Evolutionary conservation across 768 basidiomycete genomes (phyloP), one percentile per base, ranked within the genome.

Genomic region (Boletus pseudo-olivaceus): DNA sequence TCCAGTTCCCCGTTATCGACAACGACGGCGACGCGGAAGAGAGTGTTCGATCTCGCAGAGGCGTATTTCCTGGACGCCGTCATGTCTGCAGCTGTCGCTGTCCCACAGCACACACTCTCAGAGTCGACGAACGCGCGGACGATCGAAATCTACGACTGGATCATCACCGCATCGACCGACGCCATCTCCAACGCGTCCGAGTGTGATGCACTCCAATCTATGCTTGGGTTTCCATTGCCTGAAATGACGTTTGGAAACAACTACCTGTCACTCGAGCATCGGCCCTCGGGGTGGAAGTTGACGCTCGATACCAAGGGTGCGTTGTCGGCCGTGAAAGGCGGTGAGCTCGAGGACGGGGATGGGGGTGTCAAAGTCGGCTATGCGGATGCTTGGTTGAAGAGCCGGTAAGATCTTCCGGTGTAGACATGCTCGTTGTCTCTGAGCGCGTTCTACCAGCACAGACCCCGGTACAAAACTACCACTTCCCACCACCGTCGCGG

Each of bases 201-300:
- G 61, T 84, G 82, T 57, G 89, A 95, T 66, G 76, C 76, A 1
- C 72, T 92, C 43, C 86, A 89, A 47, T 73, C 80, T 7, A 60
- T 71, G 0, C 74, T 91, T 5, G 84, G 85, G 3, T 77, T 98
- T 26, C 90, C 96, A 0, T 71, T 96, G 1, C 97, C 97, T 3
- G 97, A 99, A 68, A 98, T 98, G 93, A 93, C 90, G 0, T 98
- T 98, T 64, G 94, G 93, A 6, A 83, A 81, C 69, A 98, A 98
- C 70, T 68, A 67, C 15, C 77, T 99, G 9, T 73, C 76, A 4
- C 72, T 98, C 26, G 75, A 78, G 32, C 91, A 98, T 62, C 73
- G 66, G 26, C 70, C 82, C 0, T 83, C 80, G 8, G 83, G 82
- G 11, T 87, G 88, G 80, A 73, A 69, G 47, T 82, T 88, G 53